Evolutionary conservation across 2,329 filamentous ascomycete genomes (phyloP).

Genomic region (Didymella glomerata): DNA sequence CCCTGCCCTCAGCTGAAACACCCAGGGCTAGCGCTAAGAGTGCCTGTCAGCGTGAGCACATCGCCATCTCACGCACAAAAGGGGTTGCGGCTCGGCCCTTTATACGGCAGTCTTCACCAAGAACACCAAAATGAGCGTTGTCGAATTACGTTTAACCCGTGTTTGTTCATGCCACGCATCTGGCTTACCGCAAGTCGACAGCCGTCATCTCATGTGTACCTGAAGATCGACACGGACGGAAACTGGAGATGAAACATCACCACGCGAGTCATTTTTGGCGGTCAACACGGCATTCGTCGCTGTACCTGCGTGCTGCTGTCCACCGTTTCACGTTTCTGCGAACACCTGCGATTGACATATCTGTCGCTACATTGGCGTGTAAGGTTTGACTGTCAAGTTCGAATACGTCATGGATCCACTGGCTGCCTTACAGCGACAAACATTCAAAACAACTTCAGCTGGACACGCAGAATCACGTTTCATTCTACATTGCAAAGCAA

Average conservation of each 20-base stretch:
- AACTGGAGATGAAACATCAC: constrained; percentile 15
- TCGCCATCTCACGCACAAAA: constrained; percentile 14
- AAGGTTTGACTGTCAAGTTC: neutral
- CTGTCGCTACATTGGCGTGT: constrained; percentile 1
- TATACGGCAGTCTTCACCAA: neutral
- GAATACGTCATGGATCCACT: constrained; percentile 2
- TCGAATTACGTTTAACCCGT: neutral
- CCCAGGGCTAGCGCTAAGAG: constrained; percentile 11
- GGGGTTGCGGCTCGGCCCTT: constrained; percentile 22
- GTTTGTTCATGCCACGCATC: neutral
- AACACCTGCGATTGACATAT: constrained; percentile 11
- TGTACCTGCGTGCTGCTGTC: constrained; percentile 4
- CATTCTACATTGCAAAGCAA: neutral
- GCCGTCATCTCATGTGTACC: constrained; percentile 13
- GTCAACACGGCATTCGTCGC: constrained; percentile 1
- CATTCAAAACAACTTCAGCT: neutral
- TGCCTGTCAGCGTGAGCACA: constrained; percentile 21
- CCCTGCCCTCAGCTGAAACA: constrained; percentile 21
- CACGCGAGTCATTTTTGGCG: constrained; percentile 15
- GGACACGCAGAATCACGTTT: neutral
- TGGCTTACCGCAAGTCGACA: neutral
- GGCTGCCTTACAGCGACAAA: neutral
- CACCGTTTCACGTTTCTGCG: constrained; percentile 9
- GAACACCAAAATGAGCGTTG: neutral
- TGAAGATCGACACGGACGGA: constrained; percentile 13